Percentiles rank a stretch among this genome's conserved stretches.
Evolutionary conservation across 768 basidiomycete species (phyloP).

Genomic region (Lentinula edodes): DNA sequence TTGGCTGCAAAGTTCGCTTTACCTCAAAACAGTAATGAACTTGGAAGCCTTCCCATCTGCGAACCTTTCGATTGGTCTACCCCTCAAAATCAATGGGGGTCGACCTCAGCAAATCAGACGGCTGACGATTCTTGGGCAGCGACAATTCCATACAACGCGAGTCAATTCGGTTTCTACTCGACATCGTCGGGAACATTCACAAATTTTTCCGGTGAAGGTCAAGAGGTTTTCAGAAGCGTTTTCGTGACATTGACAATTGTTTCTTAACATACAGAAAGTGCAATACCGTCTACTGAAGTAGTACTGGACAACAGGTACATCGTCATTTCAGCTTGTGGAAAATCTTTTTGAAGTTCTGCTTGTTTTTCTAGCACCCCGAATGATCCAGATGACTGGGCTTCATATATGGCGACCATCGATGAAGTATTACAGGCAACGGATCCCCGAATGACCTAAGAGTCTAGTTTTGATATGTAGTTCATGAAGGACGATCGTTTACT

Average conservation of each 20-base stretch:
- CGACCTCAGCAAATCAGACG: background rate
- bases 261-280: background rate
- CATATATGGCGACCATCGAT: conserved; percentile 1
- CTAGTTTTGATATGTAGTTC: too few relatives aligned
- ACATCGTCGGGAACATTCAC: background rate
- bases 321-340: background rate
- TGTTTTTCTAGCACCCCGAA: background rate
- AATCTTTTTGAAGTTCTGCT: background rate
- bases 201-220: background rate
- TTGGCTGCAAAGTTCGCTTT: background rate
- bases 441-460: background rate
- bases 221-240: too few relatives aligned
- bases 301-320: background rate
- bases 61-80: background rate
- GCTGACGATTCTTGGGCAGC: background rate
- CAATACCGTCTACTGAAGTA: background rate
- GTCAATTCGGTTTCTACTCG: background rate
- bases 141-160: background rate
- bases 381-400: background rate
- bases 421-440: background rate
- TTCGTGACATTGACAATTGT: too few relatives aligned
- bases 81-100: background rate
- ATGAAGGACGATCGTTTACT: too few relatives aligned
- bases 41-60: background rate
- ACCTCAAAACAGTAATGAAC: background rate